phyloP scores from a whole-genome alignment of 441 rosid species.

The Euphorbia schlechtendalii region DNA sequence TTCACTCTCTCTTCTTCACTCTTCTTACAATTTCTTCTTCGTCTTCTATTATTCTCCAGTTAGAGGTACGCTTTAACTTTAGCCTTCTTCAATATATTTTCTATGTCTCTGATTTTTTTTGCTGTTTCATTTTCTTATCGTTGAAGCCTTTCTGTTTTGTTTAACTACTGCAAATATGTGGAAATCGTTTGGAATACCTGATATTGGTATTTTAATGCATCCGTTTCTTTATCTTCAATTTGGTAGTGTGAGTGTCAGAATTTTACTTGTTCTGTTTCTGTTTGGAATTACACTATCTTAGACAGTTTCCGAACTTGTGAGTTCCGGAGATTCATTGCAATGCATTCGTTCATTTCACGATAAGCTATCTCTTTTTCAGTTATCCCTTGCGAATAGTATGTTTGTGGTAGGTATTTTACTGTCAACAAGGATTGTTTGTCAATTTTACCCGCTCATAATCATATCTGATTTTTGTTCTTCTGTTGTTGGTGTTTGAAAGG shows the following conservation, averaged over 20 bases:
- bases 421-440: not conserved
- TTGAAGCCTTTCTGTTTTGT: not conserved
- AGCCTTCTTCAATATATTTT: not conserved
- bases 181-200: not conserved
- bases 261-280: not conserved
- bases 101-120: not conserved
- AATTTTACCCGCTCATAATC: not conserved
- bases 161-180: not conserved
- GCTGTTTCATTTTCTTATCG: not conserved
- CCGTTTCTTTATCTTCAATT: not conserved
- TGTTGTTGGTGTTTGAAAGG: slow-evolving; percentile 1
- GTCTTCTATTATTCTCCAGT: not conserved
- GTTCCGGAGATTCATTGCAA: too few species aligned
- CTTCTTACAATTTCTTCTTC: not conserved
- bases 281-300: not conserved
- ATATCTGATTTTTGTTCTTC: not conserved
- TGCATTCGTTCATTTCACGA: too few species aligned
- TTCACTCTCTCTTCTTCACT: not conserved
- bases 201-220: not conserved
- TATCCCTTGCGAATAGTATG: not conserved
- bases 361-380: not conserved
- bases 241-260: not conserved
- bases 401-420: not conserved
- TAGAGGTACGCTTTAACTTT: not conserved
- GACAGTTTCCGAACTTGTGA: not conserved